Base-by-base conservation (phyloP, 2,329 filamentous ascomycete species). In the Alternaria postmessia region DNA sequence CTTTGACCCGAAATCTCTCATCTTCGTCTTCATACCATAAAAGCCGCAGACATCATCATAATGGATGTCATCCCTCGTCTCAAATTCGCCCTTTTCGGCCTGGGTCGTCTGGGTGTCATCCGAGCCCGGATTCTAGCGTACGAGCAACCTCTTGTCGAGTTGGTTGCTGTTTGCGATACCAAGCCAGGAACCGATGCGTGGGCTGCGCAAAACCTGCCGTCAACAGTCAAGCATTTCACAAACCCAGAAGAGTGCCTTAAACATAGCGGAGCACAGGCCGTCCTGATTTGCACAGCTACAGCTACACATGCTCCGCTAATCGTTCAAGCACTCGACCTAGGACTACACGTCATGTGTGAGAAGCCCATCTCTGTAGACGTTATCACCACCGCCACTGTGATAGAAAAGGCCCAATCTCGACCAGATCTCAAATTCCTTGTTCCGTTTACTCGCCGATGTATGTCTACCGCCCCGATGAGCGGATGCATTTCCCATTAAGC, bases 281-380 rank as follows among this genome's bases (percentile, higher is more conserved):
- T 24, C 22, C 4, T 24, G 22, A 24, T 24, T 24, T 24, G 22
- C 22, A 24, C 22, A 24, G 22, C 22, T 24, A 24, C 22, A 6
- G 22, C 22, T 24, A 24, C 22, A 24, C 22, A 24, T 24, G 22
- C 22, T 24, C 22, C 22, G 22, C 22, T 54, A 9, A 58, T 58
- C 34, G 36, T 32, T 24, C 22, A 43, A 12, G 55, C 39, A 14
- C 49, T 58, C 26, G 48, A 58, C 28, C 36, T 53, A 11, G 41
- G 41, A 26, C 8, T 58, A 49, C 58, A 61, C 24, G 58, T 57
- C 14, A 56, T 61, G 58, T 57, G 52, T 53, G 58, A 61, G 41
- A 57, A 61, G 58, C 58, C 58, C 24, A 57, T 53, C 9, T 52
- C 58, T 16, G 54, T 61, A 18, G 58, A 57, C 18, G 39, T 61